Evolutionary conservation across 805 yeast genomes (phyloP).

Genomic region (Candida nonsorbophila): DNA sequence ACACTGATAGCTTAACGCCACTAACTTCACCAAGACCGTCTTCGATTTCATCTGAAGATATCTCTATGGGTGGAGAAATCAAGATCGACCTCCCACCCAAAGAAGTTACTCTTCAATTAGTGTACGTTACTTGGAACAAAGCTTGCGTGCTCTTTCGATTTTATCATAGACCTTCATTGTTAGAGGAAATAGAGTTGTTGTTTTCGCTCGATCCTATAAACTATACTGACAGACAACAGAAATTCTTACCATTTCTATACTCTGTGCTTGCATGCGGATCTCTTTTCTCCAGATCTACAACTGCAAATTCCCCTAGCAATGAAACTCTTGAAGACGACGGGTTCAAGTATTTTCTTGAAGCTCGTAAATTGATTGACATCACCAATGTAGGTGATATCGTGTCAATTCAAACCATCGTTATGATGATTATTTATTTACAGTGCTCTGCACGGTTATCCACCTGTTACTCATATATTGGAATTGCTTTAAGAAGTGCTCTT

Average conservation of each 20-base stretch:
- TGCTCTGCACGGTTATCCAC: slow-evolving; percentile 84
- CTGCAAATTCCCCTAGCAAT: slow-evolving; percentile 13
- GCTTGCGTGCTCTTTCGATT: slow-evolving; percentile 84
- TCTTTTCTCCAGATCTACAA: slow-evolving; percentile 50
- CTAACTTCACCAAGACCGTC: slow-evolving; percentile 4
- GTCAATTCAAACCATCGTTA: slow-evolving; percentile 80
- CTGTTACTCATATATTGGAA: slow-evolving; percentile 85
- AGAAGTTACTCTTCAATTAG: slow-evolving; percentile 62
- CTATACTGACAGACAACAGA: slow-evolving; percentile 67
- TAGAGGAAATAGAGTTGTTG: slow-evolving; percentile 66
- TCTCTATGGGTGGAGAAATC: slow-evolving; percentile 36
- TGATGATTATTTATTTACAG: slow-evolving; percentile 80
- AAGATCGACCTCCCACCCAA: slow-evolving; percentile 71
- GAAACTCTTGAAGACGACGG: slow-evolving; percentile 67
- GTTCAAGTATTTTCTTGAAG: slow-evolving; percentile 72
- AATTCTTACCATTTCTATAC: slow-evolving; percentile 74
- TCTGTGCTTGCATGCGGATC: slow-evolving; percentile 89
- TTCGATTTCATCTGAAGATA: slow-evolving; percentile 15
- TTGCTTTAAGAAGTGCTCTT: slow-evolving; percentile 76
- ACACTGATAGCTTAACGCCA: slow-evolving; percentile 19
- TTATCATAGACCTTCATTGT: slow-evolving; percentile 78
- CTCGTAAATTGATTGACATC: slow-evolving; percentile 72
- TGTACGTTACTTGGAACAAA: slow-evolving; percentile 75
- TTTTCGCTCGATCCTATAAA: slow-evolving; percentile 71
- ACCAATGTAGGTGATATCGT: slow-evolving; percentile 78